A percentile compares a stretch with the other conserved stretches of the same genome.
phyloP scores from a whole-genome alignment of 495 filamentous ascomycete genomes.

The Copromyces sp. region DNA sequence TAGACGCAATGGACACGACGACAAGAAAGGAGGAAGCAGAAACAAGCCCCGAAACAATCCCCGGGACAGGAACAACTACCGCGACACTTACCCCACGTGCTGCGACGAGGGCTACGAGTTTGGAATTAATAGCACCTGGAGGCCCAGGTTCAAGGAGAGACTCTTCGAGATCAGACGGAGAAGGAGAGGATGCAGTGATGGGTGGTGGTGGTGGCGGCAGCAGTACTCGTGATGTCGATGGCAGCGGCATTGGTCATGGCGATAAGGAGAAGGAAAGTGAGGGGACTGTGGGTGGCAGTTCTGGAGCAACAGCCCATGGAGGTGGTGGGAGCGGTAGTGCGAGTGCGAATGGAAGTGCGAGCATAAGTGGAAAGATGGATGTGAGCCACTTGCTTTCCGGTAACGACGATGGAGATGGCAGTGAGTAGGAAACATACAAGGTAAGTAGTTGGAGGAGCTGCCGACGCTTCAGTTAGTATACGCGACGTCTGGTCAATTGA shows the following conservation, averaged over 20 bases:
- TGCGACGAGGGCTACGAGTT: too few species aligned
- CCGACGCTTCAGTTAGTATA: neutral
- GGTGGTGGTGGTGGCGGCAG: conserved; percentile 3
- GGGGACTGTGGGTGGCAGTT: neutral
- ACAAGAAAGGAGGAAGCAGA: neutral
- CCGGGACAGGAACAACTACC: neutral
- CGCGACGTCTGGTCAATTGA: neutral
- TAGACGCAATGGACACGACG: neutral
- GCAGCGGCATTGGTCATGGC: neutral
- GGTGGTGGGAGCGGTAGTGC: neutral
- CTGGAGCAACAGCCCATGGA: neutral
- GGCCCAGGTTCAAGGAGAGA: too few species aligned
- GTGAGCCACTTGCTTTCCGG: conserved; percentile 12
- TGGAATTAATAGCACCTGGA: neutral
- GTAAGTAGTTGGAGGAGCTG: neutral
- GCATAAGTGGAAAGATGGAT: conserved; percentile 12
- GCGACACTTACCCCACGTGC: neutral
- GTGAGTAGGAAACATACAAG: neutral
- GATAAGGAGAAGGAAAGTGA: neutral
- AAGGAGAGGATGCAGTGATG: neutral
- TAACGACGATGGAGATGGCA: neutral
- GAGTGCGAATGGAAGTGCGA: too few species aligned
- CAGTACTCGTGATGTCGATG: neutral
- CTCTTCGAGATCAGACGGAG: too few species aligned
- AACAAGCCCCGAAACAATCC: too few species aligned